Percentiles rank a stretch among this genome's conserved stretches.
These are phyloP conservation scores for Kondoa subrosea DNA, from an alignment of 768 basidiomycete genomes.

Conservation along the genomic window DNA sequence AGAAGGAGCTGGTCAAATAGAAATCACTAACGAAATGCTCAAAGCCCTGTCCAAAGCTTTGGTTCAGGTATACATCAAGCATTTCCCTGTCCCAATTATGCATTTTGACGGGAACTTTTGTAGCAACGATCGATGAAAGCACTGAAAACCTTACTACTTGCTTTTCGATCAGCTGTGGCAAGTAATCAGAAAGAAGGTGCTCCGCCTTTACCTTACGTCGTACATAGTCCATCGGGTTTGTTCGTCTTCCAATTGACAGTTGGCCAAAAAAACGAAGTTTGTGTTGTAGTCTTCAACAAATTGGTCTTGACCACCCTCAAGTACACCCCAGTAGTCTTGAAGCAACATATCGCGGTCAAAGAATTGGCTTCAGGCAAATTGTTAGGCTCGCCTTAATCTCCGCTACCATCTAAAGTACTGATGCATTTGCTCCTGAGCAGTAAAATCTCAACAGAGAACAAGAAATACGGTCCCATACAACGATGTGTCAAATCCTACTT, in stretches of 20 bases:
- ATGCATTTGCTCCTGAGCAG: conserved; percentile 34
- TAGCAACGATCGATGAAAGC: conserved; percentile 74
- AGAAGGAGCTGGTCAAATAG: conserved; percentile 35
- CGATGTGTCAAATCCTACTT: conserved; percentile 80
- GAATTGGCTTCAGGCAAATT: conserved; percentile 63
- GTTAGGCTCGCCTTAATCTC: conserved; percentile 37
- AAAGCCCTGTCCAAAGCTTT: conserved; percentile 75
- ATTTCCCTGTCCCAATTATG: background rate
- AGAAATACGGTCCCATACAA: conserved; percentile 66
- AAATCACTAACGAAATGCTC: conserved; percentile 54
- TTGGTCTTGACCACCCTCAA: conserved; percentile 66
- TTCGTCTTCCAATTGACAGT: background rate
- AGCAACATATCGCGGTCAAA: conserved; percentile 77
- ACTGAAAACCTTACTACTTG: conserved; percentile 63
- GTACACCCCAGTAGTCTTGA: conserved; percentile 77
- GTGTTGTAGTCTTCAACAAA: conserved; percentile 96
- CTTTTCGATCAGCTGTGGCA: conserved; percentile 76
- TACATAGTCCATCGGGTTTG: conserved; percentile 46
- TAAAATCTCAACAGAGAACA: conserved; percentile 65
- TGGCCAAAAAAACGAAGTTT: too few relatives aligned
- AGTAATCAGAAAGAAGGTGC: conserved; percentile 41
- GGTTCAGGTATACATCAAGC: conserved; percentile 45
- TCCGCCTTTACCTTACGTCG: conserved; percentile 28
- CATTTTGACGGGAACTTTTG: background rate
- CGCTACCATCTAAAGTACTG: background rate